Evolutionary conservation across 2,329 filamentous ascomycete genomes (phyloP).

Genomic region (Trichoderma atroviride): DNA sequence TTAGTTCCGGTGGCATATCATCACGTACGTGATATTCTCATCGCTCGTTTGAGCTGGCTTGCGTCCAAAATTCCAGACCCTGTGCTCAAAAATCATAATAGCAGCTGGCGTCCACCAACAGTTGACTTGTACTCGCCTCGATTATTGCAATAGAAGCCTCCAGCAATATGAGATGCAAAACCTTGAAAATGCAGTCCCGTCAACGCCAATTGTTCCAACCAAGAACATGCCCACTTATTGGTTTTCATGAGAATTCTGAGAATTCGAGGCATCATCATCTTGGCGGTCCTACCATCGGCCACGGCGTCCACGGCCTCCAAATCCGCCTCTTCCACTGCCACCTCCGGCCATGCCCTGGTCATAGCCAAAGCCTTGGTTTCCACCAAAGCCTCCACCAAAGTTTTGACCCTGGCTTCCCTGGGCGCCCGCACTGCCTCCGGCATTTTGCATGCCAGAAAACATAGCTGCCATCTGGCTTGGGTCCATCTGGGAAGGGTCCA

Average conservation of each 20-base stretch:
- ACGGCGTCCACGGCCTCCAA: slow-evolving; percentile 38
- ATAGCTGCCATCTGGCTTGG: slow-evolving; percentile 60
- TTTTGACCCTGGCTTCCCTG: slow-evolving; percentile 56
- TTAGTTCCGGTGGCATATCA: background rate
- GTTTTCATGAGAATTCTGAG: background rate
- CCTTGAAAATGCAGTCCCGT: background rate
- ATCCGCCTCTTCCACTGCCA: slow-evolving; percentile 36
- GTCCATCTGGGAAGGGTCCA: slow-evolving; percentile 69
- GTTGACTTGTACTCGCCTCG: background rate
- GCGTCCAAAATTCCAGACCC: background rate
- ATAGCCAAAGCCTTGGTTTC: slow-evolving; percentile 56
- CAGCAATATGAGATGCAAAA: background rate
- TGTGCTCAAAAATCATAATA: background rate
- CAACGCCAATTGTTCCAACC: slow-evolving; percentile 1
- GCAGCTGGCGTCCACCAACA: background rate
- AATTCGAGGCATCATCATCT: background rate
- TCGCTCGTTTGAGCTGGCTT: background rate
- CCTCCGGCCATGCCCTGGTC: slow-evolving; percentile 52
- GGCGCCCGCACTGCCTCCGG: slow-evolving; percentile 46
- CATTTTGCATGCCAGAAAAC: slow-evolving; percentile 60
- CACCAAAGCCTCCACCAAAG: slow-evolving; percentile 57
- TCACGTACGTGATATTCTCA: background rate
- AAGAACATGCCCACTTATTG: background rate
- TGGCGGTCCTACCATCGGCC: slow-evolving; percentile 34
- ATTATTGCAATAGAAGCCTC: background rate